Percentiles rank a stretch among this genome's conserved stretches.
Conservation (phyloP, 2,329 filamentous ascomycete species). For the Chaetomium globosum region DNA sequence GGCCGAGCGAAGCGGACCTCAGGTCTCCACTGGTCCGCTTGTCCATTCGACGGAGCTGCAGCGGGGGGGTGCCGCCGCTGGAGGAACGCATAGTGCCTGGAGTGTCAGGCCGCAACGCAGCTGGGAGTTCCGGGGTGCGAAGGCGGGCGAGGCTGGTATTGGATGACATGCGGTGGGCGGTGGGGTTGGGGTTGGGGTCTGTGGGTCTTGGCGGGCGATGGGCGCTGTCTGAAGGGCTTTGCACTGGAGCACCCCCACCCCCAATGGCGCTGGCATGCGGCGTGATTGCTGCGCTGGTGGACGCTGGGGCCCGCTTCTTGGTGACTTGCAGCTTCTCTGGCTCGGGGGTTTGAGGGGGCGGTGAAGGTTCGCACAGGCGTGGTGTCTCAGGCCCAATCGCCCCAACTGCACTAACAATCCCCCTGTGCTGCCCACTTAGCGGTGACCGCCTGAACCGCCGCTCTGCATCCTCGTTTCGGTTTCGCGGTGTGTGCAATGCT, state of each 20-base stretch:
- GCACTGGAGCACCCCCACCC: constrained; percentile 5
- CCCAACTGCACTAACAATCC: constrained; percentile 15
- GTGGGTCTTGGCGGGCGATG: constrained; percentile 23
- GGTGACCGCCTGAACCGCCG: constrained; percentile 27
- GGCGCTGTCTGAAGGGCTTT: constrained; percentile 48
- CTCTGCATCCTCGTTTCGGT: constrained; percentile 23
- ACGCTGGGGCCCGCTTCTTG: constrained; percentile 35
- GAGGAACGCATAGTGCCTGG: constrained; percentile 51
- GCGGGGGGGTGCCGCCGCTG: constrained; percentile 47
- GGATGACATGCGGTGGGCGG: constrained; percentile 51
- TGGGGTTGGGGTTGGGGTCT: constrained; percentile 16
- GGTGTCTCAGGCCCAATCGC: constrained; percentile 38
- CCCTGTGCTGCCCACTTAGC: constrained; percentile 17
- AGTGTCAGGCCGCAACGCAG: constrained; percentile 63
- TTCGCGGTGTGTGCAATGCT: constrained; percentile 15
- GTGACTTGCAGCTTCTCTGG: constrained; percentile 47
- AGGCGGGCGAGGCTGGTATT: constrained; percentile 57
- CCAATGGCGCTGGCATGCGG: not conserved
- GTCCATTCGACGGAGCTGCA: constrained; percentile 65
- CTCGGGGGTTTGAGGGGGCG: constrained; percentile 47
- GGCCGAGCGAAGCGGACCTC: constrained; percentile 66
- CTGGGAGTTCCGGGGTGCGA: constrained; percentile 53
- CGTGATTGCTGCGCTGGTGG: not conserved
- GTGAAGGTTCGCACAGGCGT: constrained; percentile 46
- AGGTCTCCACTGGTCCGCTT: constrained; percentile 75